These are phyloP conservation scores for Podaxis rugospora DNA, from an alignment of 768 basidiomycete genomes.

Conservation along the genomic window DNA sequence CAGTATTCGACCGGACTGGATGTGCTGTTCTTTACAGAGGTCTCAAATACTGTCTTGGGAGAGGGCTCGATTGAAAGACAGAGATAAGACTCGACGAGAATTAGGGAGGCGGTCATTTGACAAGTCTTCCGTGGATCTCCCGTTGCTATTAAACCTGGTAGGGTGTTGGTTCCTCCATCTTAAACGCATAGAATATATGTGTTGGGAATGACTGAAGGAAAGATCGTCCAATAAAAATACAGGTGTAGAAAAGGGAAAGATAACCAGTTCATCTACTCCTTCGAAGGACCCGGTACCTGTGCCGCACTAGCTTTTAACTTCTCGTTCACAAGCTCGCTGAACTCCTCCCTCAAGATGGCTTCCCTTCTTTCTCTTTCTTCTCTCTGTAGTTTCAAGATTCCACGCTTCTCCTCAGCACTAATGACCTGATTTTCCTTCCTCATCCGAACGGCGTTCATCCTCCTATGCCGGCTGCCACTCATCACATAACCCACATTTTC, in stretches of 20 bases:
- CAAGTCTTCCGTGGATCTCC: not conserved
- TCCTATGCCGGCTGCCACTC: conserved; percentile 89
- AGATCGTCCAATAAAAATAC: not conserved
- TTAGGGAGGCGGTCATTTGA: not conserved
- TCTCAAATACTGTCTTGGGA: not conserved
- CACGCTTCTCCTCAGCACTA: conserved; percentile 96
- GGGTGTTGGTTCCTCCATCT: too few species aligned
- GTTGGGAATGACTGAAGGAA: not conserved
- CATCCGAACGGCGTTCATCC: conserved; percentile 99
- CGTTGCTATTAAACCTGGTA: not conserved
- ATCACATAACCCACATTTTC: conserved; percentile 95
- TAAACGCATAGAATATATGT: too few species aligned
- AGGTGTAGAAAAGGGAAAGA: not conserved
- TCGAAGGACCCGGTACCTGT: conserved; percentile 1
- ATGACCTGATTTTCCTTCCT: conserved; percentile 99
- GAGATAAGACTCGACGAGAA: not conserved
- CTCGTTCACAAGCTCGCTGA: conserved; percentile 77
- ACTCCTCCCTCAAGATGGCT: conserved; percentile 83
- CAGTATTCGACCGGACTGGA: not conserved
- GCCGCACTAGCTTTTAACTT: conserved; percentile 48
- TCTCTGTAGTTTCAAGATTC: conserved; percentile 89
- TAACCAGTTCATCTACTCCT: not conserved
- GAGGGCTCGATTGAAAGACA: not conserved
- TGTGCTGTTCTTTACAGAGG: not conserved
- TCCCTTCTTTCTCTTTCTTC: conserved; percentile 94